Conservation (phyloP, 2,329 filamentous ascomycete genomes). For the Ascochyta fabae region DNA sequence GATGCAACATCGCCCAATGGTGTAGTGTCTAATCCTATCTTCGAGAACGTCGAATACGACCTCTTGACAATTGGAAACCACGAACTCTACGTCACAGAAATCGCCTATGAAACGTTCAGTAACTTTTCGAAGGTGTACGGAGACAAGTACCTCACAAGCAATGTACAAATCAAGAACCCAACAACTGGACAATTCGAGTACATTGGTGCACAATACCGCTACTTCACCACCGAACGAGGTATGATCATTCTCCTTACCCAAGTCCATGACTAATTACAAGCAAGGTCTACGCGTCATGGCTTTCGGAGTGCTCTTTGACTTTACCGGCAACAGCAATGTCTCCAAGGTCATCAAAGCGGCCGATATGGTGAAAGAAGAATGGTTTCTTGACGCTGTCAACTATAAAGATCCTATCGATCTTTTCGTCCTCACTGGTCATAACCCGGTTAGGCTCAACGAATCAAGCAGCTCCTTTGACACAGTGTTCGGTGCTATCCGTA, state of each 20-base stretch:
- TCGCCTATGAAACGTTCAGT: slow-evolving; percentile 67
- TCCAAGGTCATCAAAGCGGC: slow-evolving; percentile 65
- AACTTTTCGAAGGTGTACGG: slow-evolving; percentile 66
- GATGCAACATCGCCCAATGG: slow-evolving; percentile 67
- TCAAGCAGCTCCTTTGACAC: slow-evolving; percentile 55
- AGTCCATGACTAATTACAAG: background rate
- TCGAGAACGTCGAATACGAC: slow-evolving; percentile 61
- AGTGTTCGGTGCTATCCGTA: slow-evolving; percentile 66
- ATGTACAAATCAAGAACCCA: slow-evolving; percentile 58
- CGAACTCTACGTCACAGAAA: slow-evolving; percentile 68
- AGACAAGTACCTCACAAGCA: slow-evolving; percentile 61
- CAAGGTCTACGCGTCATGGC: slow-evolving; percentile 58
- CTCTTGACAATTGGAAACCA: slow-evolving; percentile 66
- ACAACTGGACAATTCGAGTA: slow-evolving; percentile 53
- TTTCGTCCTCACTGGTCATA: slow-evolving; percentile 70
- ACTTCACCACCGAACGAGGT: slow-evolving; percentile 58
- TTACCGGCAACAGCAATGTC: slow-evolving; percentile 65
- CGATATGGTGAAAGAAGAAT: slow-evolving; percentile 60
- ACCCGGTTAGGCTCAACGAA: slow-evolving; percentile 59
- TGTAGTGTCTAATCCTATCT: slow-evolving; percentile 59
- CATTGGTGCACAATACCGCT: slow-evolving; percentile 56
- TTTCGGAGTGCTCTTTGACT: slow-evolving; percentile 59
- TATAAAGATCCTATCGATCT: slow-evolving; percentile 64
- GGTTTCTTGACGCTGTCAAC: slow-evolving; percentile 67
- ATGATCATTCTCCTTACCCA: background rate